Conservation (phyloP, 768 basidiomycete species). For the Royoungia palumana region DNA sequence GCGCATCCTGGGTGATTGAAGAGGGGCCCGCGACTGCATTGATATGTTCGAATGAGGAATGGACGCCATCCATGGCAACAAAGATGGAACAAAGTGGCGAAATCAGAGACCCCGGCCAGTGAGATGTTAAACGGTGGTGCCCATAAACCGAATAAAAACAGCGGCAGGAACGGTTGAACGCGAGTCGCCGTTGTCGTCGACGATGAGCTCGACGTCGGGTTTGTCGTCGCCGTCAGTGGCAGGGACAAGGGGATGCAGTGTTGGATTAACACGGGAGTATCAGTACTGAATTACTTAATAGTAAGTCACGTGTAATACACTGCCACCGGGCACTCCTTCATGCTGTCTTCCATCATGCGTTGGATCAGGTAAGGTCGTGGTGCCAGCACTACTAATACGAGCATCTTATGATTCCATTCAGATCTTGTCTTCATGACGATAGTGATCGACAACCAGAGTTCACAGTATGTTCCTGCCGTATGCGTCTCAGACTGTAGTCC, state of each 20-base stretch:
- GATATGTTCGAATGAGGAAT: slow-evolving; percentile 29
- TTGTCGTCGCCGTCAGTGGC: slow-evolving; percentile 33
- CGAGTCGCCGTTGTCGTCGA: slow-evolving; percentile 27
- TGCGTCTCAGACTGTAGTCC: neutral
- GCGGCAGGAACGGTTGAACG: neutral
- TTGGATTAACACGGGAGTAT: slow-evolving; percentile 30
- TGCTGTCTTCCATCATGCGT: slow-evolving; percentile 7
- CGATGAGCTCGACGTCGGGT: slow-evolving; percentile 27
- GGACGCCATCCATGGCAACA: slow-evolving; percentile 30
- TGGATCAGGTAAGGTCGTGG: slow-evolving; percentile 23
- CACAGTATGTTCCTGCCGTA: slow-evolving; percentile 20
- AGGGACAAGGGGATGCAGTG: slow-evolving; percentile 36
- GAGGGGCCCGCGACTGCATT: slow-evolving; percentile 70
- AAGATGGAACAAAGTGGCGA: slow-evolving; percentile 12
- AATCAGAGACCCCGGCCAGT: slow-evolving; percentile 28
- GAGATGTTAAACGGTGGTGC: slow-evolving; percentile 4
- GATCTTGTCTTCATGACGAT: slow-evolving; percentile 2
- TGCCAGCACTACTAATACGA: neutral
- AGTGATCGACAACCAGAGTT: slow-evolving; percentile 22
- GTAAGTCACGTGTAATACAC: slow-evolving; percentile 22
- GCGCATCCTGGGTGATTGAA: slow-evolving; percentile 23
- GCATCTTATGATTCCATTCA: neutral
- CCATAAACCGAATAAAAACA: slow-evolving; percentile 13
- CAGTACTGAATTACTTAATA: slow-evolving; percentile 32
- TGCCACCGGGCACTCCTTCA: slow-evolving; percentile 1